Conservation (phyloP, 805 yeast species). For the Nakazawaea populi region DNA sequence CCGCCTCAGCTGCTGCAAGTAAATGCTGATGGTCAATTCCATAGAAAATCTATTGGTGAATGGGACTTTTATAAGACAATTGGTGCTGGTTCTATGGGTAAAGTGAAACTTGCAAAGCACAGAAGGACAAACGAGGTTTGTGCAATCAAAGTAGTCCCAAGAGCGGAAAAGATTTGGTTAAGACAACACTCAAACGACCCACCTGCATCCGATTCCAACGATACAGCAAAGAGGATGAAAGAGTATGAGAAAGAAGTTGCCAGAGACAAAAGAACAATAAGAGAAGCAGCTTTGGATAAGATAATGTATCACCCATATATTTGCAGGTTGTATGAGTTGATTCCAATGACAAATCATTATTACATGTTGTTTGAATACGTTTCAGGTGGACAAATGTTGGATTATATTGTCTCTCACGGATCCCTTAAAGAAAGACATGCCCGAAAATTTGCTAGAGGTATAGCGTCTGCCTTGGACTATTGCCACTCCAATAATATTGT, state of each 20-base stretch:
- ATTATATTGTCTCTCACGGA: conserved; percentile 95
- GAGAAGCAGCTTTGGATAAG: conserved; percentile 94
- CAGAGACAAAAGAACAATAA: conserved; percentile 83
- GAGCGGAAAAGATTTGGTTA: conserved; percentile 76
- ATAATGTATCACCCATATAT: conserved; percentile 88
- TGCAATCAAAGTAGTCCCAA: conserved; percentile 88
- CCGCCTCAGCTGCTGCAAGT: conserved; percentile 5
- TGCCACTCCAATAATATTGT: conserved; percentile 93
- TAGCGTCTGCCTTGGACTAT: conserved; percentile 89
- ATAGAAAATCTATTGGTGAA: conserved; percentile 87
- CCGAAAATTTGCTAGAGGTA: conserved; percentile 89
- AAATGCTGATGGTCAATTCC: conserved; percentile 41
- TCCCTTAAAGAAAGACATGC: conserved; percentile 91
- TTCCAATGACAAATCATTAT: conserved; percentile 94
- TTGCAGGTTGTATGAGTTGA: conserved; percentile 87
- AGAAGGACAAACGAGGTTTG: conserved; percentile 76
- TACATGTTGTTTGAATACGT: conserved; percentile 96
- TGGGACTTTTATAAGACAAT: conserved; percentile 95
- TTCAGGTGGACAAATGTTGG: conserved; percentile 96
- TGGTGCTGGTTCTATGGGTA: conserved; percentile 99
- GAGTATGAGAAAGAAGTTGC: conserved; percentile 80
- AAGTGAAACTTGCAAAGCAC: conserved; percentile 90
- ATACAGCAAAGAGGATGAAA: conserved; percentile 54
- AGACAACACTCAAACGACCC: conserved; percentile 66
- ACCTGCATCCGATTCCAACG: conserved; percentile 55